Percentiles rank a stretch among this genome's conserved stretches.
These are phyloP conservation scores for Hippophae tibetana DNA, from an alignment of 306 rosid genomes.

Conservation along the genomic window DNA sequence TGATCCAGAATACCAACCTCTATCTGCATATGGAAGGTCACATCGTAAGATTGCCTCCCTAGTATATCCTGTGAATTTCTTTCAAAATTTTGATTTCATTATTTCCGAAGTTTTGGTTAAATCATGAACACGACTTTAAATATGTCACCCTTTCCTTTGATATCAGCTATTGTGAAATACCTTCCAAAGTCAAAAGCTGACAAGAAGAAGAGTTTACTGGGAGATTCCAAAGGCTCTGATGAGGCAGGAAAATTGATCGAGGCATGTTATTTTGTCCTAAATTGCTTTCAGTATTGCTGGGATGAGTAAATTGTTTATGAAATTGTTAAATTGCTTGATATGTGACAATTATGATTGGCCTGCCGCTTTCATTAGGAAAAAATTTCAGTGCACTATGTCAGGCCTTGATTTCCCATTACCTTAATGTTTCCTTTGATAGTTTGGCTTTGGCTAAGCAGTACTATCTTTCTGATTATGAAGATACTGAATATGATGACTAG, in stretches of 20 bases:
- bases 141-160: slow-evolving; percentile 18
- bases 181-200: slow-evolving; percentile 66
- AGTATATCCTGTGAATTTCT: not conserved
- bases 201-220: slow-evolving; percentile 71
- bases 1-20: slow-evolving; percentile 82
- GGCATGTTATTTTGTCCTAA: slow-evolving; percentile 32
- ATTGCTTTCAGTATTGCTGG: slow-evolving; percentile 1
- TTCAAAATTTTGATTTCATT: not conserved
- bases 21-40: slow-evolving; percentile 62
- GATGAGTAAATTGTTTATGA: too few species aligned
- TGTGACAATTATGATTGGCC: too few species aligned
- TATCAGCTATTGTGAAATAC: slow-evolving; percentile 65
- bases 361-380: too few species aligned
- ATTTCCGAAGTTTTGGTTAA: slow-evolving; percentile 5
- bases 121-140: slow-evolving; percentile 7
- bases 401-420: too few species aligned
- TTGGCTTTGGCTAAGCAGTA: not conserved
- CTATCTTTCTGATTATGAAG: not conserved
- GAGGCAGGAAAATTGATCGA: slow-evolving; percentile 35
- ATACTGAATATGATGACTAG: not conserved
- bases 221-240: slow-evolving; percentile 43
- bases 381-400: too few species aligned
- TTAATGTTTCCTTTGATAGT: not conserved
- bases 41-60: slow-evolving; percentile 39
- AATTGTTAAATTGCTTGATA: too few species aligned